Percentiles rank a stretch among this genome's conserved stretches.
phyloP scores from a whole-genome alignment of 2,329 filamentous ascomycete genomes.

The Monosporascus sp. region DNA sequence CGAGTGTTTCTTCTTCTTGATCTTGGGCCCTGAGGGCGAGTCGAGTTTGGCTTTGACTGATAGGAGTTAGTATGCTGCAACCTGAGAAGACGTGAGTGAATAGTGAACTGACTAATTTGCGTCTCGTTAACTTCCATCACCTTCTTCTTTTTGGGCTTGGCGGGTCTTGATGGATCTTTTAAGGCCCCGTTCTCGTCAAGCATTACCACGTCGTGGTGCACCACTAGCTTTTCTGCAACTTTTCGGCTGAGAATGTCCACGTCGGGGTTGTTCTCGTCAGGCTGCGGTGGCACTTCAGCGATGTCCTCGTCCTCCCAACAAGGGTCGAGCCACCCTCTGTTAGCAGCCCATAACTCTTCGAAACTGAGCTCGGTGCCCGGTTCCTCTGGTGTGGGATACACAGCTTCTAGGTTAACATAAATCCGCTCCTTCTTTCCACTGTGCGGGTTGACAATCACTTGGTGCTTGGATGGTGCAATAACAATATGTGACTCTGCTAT shows the following conservation, averaged over 20 bases:
- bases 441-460: slow-evolving; percentile 75
- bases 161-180: slow-evolving; percentile 40
- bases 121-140: slow-evolving; percentile 83
- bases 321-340: slow-evolving; percentile 62
- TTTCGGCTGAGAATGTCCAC: slow-evolving; percentile 23
- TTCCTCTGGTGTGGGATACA: slow-evolving; percentile 75
- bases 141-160: slow-evolving; percentile 65
- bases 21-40: slow-evolving; percentile 79
- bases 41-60: slow-evolving; percentile 89
- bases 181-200: slow-evolving; percentile 57
- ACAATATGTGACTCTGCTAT: slow-evolving; percentile 59
- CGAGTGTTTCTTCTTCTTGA: slow-evolving; percentile 63
- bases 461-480: slow-evolving; percentile 65
- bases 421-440: slow-evolving; percentile 82
- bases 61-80: slow-evolving; percentile 23
- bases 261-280: slow-evolving; percentile 15
- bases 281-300: slow-evolving; percentile 10
- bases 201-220: slow-evolving; percentile 39
- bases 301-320: slow-evolving; percentile 46
- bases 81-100: background rate
- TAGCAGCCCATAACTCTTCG: slow-evolving; percentile 80
- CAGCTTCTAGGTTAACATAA: slow-evolving; percentile 76
- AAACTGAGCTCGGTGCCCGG: slow-evolving; percentile 76
- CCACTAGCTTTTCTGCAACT: slow-evolving; percentile 33
- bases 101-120: slow-evolving; percentile 70